A percentile compares a stretch with the other conserved stretches of the same genome.
phyloP scores from a whole-genome alignment of 2,329 filamentous ascomycete species.

The Elsinoe necatrix region DNA sequence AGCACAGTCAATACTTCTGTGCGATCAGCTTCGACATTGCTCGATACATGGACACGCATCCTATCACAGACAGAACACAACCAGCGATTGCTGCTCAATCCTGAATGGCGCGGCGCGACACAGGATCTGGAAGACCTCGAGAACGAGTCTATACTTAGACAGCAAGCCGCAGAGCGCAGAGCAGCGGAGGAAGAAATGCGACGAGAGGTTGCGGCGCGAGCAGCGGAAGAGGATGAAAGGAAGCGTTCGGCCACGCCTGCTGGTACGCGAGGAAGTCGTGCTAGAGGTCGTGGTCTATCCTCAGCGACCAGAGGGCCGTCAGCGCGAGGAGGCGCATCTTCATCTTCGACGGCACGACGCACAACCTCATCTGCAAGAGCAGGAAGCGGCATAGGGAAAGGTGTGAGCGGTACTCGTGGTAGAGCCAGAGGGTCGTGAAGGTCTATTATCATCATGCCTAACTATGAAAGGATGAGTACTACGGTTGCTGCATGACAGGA shows the following conservation, averaged over 20 bases:
- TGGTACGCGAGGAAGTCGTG: conserved; percentile 28
- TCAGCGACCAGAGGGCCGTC: conserved; percentile 26
- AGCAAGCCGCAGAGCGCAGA: conserved; percentile 68
- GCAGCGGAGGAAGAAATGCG: conserved; percentile 71
- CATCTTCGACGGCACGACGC: conserved; percentile 30
- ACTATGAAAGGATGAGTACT: too few species aligned
- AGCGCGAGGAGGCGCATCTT: conserved; percentile 25
- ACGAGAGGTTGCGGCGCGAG: conserved; percentile 56
- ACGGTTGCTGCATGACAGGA: too few species aligned
- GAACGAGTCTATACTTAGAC: conserved; percentile 63
- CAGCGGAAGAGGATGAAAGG: conserved; percentile 45
- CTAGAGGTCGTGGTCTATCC: conserved; percentile 22
- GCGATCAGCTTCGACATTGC: conserved; percentile 73
- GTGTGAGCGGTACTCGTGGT: conserved; percentile 29
- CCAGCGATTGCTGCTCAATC: conserved; percentile 80
- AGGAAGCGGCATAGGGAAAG: conserved; percentile 38
- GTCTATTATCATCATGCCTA: too few species aligned
- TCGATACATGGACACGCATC: conserved; percentile 94
- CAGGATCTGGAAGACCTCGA: conserved; percentile 83
- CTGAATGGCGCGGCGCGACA: conserved; percentile 79
- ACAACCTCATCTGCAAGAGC: conserved; percentile 46
- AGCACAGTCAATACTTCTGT: conserved; percentile 78
- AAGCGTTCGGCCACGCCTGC: conserved; percentile 47
- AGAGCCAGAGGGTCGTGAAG: conserved; percentile 24
- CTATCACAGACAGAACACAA: conserved; percentile 97